Evolutionary conservation across 192 early-diverging fungal species (phyloP).

Genomic region (Pilaira anomala): DNA sequence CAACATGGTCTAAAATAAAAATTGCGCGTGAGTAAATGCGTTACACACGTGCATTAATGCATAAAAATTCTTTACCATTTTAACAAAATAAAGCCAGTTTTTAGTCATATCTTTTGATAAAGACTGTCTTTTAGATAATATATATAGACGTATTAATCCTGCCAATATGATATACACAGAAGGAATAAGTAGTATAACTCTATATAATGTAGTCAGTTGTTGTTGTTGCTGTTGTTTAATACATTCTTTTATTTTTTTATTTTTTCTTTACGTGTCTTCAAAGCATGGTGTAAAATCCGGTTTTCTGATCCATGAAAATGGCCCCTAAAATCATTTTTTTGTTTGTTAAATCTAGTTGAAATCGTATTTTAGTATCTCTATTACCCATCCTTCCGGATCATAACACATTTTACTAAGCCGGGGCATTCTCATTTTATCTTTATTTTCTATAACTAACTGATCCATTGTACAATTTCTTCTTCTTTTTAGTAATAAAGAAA

Average conservation of each 20-base stretch:
- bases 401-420: conserved; percentile 3
- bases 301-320: conserved; percentile 8
- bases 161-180: conserved; percentile 27
- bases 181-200: conserved; percentile 12
- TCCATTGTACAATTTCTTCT: background rate
- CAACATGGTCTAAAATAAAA: conserved; percentile 20
- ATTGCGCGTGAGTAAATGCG: background rate
- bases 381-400: conserved; percentile 48
- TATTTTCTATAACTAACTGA: background rate
- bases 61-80: conserved; percentile 30
- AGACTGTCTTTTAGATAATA: conserved; percentile 24
- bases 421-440: background rate
- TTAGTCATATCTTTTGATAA: conserved; percentile 25
- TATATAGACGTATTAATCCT: conserved; percentile 39
- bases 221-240: no score
- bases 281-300: conserved; percentile 33
- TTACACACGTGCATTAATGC: no score
- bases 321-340: conserved; percentile 22
- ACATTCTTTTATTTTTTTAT: background rate
- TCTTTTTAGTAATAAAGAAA: background rate
- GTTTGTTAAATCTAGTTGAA: background rate
- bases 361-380: background rate
- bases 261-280: conserved; percentile 27
- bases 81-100: conserved; percentile 35
- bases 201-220: no score